Base-by-base conservation (phyloP, 768 basidiomycete species). In the Trametes gibbosa region DNA sequence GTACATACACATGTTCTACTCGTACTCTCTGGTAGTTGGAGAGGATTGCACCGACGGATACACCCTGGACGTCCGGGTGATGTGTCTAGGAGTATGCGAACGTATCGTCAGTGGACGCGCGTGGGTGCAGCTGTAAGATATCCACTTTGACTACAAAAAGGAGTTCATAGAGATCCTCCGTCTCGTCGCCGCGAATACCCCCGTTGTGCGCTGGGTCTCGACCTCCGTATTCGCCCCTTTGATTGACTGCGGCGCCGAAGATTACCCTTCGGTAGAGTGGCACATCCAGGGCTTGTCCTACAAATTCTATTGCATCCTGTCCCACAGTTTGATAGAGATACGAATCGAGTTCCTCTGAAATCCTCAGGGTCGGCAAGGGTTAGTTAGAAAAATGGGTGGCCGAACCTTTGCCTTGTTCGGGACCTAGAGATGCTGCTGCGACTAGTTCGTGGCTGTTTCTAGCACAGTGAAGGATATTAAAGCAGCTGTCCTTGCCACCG, bases 311-410 rank as follows among this genome's bases (percentile, higher is more conserved):
- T 17, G 93, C 92, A 57, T 94, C 92, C 69, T 98, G 95, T 0
- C 95, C 97, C 25, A 99, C 95, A n/a, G 96, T 98, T 72, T 99
- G 97, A 73, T 98, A 99, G 72, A 99, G 80, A 76, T 94, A 98
- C 23, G 95, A 98, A 73, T 99, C 95, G 68, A 98, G 84, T 78
- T 99, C 97, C 79, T 98, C 97, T 97, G 72, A n/a, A 43, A 61
- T 53, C 47, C 50, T 61, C 59, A 65, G 65, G 52, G 64, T 56
- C 25, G 62, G 64, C 47, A 49, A 24, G 35, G 6, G 23, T 49
- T 65, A 68, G 63, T 62, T 53, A 35, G 66, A 53, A 53, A 55
- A 17, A 17, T n/a, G 48, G 58, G 16, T 23, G 24, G 58, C 23
- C 59, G 68, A 65, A 95, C 96, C 95, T 84, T 88, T 90, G 66